Evolutionary conservation across 2,329 filamentous ascomycete species (phyloP), one percentile per base, ranked within the genome.

Genomic region (Ceratocystis destructans): DNA sequence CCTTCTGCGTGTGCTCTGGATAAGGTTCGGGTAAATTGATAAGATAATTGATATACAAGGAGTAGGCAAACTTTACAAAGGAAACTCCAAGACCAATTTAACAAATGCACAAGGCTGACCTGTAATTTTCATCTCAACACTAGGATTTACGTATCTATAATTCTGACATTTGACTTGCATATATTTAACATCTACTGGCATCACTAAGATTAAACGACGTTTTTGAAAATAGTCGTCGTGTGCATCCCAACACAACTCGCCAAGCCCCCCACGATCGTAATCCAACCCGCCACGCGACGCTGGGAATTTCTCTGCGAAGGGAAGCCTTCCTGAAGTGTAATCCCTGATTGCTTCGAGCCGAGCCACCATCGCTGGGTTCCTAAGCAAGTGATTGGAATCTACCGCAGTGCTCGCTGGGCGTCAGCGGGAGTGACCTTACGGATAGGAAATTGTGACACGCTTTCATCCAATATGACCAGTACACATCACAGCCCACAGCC

Each of bases 291-390:
- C 84, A 87, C 79, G 79, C 80, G 80, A 85, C 82, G 84, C 84
- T 83, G 83, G 82, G 83, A 80, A 84, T 79, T 75, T 75, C 84
- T 86, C 82, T 87, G 84, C 84, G 85, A 83, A 85, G 84, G 87
- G 82, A 87, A 77, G 67, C 84, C 84, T 86, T 84, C 81, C 85
- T 87, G 79, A 84, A 86, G 84, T 72, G 74, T 87, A 72, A 78
- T 83, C 82, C 83, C 82, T 84, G 55, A 85, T 82, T 83, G 82
- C 84, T 85, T 82, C 87, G 76, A 83, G 79, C 76, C 76, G 75
- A 73, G 55, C 76, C 79, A 84, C 79, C 76, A 80, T 87, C 85
- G 82, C 80, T 79, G 81, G 85, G 80, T 87, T 75, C 85, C 85
- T 80, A 72, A 79, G 79, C 80, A 84, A 87, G 83, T 86, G 82